Evolutionary conservation across 768 basidiomycete genomes (phyloP).

Genomic region (Dentipellis sp.): DNA sequence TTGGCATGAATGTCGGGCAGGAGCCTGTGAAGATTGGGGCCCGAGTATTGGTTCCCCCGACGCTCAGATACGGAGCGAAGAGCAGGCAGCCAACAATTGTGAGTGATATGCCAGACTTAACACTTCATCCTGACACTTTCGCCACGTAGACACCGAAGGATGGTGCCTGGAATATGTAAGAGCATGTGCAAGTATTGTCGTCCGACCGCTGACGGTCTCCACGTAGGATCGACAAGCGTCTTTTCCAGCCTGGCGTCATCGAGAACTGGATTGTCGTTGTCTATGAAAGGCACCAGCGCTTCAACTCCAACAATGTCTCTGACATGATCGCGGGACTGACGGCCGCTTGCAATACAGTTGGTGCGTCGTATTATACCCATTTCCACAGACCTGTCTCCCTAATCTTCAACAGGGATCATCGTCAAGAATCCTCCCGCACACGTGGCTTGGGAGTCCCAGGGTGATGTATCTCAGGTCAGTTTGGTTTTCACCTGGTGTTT

Average conservation of each 20-base stretch:
- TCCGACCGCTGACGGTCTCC: not conserved
- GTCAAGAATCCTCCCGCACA: conserved; percentile 37
- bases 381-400: not conserved
- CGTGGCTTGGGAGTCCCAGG: conserved; percentile 50
- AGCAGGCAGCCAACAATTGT: conserved; percentile 53
- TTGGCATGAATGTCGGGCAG: conserved; percentile 54
- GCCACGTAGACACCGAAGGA: conserved; percentile 43
- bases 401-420: conserved; percentile 41
- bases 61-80: conserved; percentile 51
- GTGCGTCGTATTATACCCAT: conserved; percentile 30
- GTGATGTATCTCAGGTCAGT: conserved; percentile 26
- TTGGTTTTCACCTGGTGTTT: not conserved
- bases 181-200: no score
- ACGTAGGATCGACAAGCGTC: conserved; percentile 60
- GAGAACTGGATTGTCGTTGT: conserved; percentile 54
- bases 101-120: conserved; percentile 17
- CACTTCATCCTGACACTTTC: not conserved
- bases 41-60: conserved; percentile 55
- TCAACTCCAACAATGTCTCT: conserved; percentile 35
- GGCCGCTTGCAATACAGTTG: conserved; percentile 42
- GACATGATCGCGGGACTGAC: conserved; percentile 50
- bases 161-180: conserved; percentile 74
- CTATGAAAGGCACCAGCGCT: conserved; percentile 55
- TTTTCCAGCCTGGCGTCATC: conserved; percentile 48
- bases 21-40: conserved; percentile 52